phyloP scores from a whole-genome alignment of 192 early-diverging fungal species.

The Podila minutissima region DNA sequence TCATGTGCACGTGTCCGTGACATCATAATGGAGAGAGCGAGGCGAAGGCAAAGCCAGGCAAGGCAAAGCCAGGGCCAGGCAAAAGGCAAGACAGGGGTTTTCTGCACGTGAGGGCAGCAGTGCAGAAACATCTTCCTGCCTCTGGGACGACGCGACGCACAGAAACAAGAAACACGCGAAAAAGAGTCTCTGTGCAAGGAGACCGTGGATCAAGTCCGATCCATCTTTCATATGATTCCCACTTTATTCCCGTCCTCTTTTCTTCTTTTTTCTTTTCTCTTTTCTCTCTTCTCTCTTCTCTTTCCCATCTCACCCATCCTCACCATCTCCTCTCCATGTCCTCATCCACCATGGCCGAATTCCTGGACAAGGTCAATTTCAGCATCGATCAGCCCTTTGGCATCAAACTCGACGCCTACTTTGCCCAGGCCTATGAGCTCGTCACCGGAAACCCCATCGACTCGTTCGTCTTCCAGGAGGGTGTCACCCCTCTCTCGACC shows the following conservation, averaged over 20 bases:
- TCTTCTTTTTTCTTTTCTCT: neutral
- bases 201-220: neutral
- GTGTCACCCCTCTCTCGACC: slow-evolving; percentile 58
- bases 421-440: slow-evolving; percentile 52
- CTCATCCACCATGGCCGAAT: slow-evolving; percentile 5
- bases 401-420: slow-evolving; percentile 56
- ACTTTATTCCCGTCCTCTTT: neutral
- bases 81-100: too few species aligned
- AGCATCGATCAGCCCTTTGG: slow-evolving; percentile 60
- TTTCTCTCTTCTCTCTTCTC: neutral
- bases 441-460: slow-evolving; percentile 43
- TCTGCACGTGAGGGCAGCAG: too few species aligned
- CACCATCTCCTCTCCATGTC: neutral
- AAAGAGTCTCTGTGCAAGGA: neutral
- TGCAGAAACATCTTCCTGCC: too few species aligned
- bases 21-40: too few species aligned
- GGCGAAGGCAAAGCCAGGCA: too few species aligned
- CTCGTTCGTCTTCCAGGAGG: slow-evolving; percentile 51
- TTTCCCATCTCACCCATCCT: too few species aligned
- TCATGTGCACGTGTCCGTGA: too few species aligned
- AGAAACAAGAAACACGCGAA: too few species aligned
- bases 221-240: neutral
- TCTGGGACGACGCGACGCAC: too few species aligned
- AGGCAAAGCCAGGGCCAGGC: too few species aligned
- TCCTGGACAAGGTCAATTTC: slow-evolving; percentile 28